Percentiles rank a stretch among this genome's conserved stretches.
These are phyloP conservation scores for Phanerodontia chrysosporium DNA, from an alignment of 768 basidiomycete genomes.

Conservation along the genomic window DNA sequence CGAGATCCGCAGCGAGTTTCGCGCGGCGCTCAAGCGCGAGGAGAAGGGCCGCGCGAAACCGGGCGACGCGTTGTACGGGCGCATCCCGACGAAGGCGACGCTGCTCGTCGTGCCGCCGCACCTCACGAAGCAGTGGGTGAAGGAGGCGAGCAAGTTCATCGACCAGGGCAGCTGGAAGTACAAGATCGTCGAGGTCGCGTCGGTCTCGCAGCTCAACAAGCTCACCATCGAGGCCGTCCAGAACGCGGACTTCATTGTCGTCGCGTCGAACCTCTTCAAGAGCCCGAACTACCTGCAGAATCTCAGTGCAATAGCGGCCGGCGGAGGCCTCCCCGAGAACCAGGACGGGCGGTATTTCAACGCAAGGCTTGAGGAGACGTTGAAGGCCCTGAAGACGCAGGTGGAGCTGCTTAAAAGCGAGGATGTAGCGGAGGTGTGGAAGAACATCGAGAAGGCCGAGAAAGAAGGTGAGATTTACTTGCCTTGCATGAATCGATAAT, in stretches of 20 bases:
- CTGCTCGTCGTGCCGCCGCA: conserved; percentile 88
- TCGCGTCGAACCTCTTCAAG: conserved; percentile 83
- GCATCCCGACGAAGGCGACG: conserved; percentile 76
- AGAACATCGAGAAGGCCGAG: conserved; percentile 60
- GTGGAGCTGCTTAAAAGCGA: conserved; percentile 63
- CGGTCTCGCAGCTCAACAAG: conserved; percentile 65
- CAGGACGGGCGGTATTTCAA: conserved; percentile 88
- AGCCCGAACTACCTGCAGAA: conserved; percentile 74
- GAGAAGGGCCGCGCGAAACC: conserved; percentile 11
- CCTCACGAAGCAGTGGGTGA: conserved; percentile 84
- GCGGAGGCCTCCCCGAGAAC: conserved; percentile 57
- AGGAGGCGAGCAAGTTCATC: conserved; percentile 77
- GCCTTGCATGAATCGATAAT: neutral
- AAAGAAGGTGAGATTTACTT: conserved; percentile 45
- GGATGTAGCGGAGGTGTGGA: conserved; percentile 43
- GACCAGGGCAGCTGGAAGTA: conserved; percentile 43
- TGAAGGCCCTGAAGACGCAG: conserved; percentile 57
- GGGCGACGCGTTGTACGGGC: conserved; percentile 38
- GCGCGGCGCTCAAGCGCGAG: conserved; percentile 31
- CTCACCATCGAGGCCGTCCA: conserved; percentile 69
- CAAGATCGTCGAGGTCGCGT: conserved; percentile 62
- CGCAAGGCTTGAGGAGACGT: conserved; percentile 64
- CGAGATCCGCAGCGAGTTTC: conserved; percentile 54
- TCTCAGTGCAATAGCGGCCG: conserved; percentile 65
- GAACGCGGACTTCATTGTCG: conserved; percentile 82